Evolutionary conservation across 768 basidiomycete species (phyloP).

Genomic region (Flagelloscypha sp.): DNA sequence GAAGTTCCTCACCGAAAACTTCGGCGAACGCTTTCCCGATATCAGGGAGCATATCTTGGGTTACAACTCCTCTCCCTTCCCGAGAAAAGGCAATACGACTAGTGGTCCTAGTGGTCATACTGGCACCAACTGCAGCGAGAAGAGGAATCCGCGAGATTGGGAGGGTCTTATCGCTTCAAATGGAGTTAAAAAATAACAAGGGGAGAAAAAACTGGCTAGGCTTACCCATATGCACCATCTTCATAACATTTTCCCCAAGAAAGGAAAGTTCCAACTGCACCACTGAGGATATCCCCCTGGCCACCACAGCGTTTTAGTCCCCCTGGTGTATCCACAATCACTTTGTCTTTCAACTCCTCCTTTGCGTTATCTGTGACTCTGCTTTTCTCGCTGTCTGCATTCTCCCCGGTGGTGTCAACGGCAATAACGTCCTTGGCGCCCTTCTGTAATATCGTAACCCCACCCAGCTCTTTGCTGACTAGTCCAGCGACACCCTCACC

Average conservation of each 20-base stretch:
- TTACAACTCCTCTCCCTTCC: conserved; percentile 74
- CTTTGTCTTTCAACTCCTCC: conserved; percentile 47
- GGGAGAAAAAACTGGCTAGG: conserved; percentile 2
- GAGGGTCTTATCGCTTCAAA: conserved; percentile 41
- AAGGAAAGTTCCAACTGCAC: conserved; percentile 79
- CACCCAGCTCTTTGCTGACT: conserved; percentile 71
- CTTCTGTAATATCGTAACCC: conserved; percentile 87
- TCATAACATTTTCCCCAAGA: conserved; percentile 97
- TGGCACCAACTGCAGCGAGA: conserved; percentile 78
- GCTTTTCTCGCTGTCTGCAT: conserved; percentile 36
- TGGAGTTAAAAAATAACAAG: not conserved
- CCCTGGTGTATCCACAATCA: conserved; percentile 63
- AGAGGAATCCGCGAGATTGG: conserved; percentile 66
- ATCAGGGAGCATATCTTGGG: conserved; percentile 66
- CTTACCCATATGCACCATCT: conserved; percentile 72
- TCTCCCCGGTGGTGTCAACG: conserved; percentile 56
- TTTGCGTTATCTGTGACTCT: conserved; percentile 38
- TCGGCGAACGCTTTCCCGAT: conserved; percentile 65
- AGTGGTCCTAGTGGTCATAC: conserved; percentile 80
- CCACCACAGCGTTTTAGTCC: conserved; percentile 92
- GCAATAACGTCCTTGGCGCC: conserved; percentile 78
- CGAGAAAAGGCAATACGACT: conserved; percentile 70
- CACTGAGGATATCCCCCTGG: conserved; percentile 91
- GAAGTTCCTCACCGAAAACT: conserved; percentile 50
- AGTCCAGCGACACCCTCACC: conserved; percentile 50